phyloP scores from a whole-genome alignment of 2,329 filamentous ascomycete species.

The Tothia fuscella region DNA sequence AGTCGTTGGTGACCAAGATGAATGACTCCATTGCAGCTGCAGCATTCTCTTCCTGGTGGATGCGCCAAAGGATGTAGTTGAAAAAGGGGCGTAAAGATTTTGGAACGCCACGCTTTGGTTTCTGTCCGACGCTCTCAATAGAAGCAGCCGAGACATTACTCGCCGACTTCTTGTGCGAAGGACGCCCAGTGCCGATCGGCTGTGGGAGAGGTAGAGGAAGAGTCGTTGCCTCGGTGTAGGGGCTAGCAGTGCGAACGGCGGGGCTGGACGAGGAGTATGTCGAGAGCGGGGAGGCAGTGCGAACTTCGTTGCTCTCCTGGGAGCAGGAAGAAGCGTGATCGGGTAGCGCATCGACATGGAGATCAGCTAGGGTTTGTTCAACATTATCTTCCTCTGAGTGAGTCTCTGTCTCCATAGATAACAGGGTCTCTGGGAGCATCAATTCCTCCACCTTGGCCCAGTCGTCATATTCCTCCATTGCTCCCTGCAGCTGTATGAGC shows the following conservation, averaged over 20 bases:
- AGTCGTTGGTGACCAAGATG: slow-evolving; percentile 40
- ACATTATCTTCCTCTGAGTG: neutral
- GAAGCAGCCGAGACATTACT: slow-evolving; percentile 12
- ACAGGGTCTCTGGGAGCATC: slow-evolving; percentile 35
- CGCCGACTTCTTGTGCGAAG: slow-evolving; percentile 9
- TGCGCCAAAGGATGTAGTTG: slow-evolving; percentile 40
- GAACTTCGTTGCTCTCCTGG: slow-evolving; percentile 26
- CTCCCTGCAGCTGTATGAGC: slow-evolving; percentile 35
- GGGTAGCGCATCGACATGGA: slow-evolving; percentile 19
- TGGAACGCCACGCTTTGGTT: slow-evolving; percentile 23
- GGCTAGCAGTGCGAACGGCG: slow-evolving; percentile 21
- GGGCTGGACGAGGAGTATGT: slow-evolving; percentile 22
- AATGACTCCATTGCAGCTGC: slow-evolving; percentile 36
- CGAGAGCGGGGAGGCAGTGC: slow-evolving; percentile 29
- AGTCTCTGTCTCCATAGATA: slow-evolving; percentile 30
- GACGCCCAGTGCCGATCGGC: slow-evolving; percentile 14
- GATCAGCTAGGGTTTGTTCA: slow-evolving; percentile 12
- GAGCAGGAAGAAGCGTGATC: slow-evolving; percentile 33
- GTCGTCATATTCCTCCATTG: slow-evolving; percentile 33
- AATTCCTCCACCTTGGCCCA: slow-evolving; percentile 40
- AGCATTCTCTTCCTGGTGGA: slow-evolving; percentile 36
- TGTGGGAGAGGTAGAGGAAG: no score
- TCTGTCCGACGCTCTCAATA: slow-evolving; percentile 12
- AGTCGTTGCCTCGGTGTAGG: slow-evolving; percentile 15
- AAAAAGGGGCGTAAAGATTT: slow-evolving; percentile 33